phyloP scores from a whole-genome alignment of 306 rosid species.

The Vicia sativa region DNA sequence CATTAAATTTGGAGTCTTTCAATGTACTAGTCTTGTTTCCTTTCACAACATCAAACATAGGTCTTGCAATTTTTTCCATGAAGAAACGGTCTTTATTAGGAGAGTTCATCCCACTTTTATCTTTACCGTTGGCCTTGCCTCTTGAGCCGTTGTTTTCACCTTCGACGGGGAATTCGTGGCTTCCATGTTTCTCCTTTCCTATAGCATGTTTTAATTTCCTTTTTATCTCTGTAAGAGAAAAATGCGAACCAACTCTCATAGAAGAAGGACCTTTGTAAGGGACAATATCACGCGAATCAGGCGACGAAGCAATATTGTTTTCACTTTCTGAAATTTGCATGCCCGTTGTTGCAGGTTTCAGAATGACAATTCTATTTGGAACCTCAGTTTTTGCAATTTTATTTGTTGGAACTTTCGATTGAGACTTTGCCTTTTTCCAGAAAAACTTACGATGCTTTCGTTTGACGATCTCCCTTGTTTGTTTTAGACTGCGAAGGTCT shows the following conservation, averaged over 20 bases:
- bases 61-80: slow-evolving; percentile 71
- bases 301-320: slow-evolving; percentile 36
- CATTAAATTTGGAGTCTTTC: slow-evolving; percentile 53
- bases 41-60: slow-evolving; percentile 53
- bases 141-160: slow-evolving; percentile 37
- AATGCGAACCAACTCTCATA: slow-evolving; percentile 61
- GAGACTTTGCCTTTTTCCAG: slow-evolving; percentile 70
- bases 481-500: slow-evolving; percentile 46
- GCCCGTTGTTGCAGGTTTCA: slow-evolving; percentile 67
- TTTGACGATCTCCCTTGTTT: slow-evolving; percentile 57
- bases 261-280: slow-evolving; percentile 52
- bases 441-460: slow-evolving; percentile 65
- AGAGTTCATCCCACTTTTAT: slow-evolving; percentile 61
- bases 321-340: slow-evolving; percentile 52
- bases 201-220: slow-evolving; percentile 77
- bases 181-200: slow-evolving; percentile 78
- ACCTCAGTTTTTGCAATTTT: slow-evolving; percentile 50
- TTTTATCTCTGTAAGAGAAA: slow-evolving; percentile 81
- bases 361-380: slow-evolving; percentile 74
- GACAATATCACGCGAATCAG: slow-evolving; percentile 45
- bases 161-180: slow-evolving; percentile 34
- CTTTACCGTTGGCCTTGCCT: slow-evolving; percentile 51
- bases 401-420: slow-evolving; percentile 46
- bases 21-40: slow-evolving; percentile 52
- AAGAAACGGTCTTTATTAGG: slow-evolving; percentile 72